These are phyloP conservation scores for Stentor roeselii DNA, from an alignment of 73 alveolate species.

Conservation along the genomic window DNA sequence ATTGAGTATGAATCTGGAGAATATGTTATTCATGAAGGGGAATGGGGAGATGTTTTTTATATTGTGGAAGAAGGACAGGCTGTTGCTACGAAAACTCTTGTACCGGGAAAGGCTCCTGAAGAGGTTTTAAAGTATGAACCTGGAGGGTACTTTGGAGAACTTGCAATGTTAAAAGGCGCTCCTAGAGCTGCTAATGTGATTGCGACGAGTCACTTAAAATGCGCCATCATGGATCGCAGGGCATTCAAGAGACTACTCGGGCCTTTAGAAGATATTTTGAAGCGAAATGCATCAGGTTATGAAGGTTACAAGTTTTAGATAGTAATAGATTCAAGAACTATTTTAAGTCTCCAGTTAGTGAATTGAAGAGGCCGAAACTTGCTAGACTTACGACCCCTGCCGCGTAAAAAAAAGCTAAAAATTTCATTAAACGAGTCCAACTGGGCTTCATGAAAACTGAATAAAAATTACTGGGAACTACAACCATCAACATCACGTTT, in stretches of 20 bases:
- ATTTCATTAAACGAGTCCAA: background rate
- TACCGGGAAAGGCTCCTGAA: conserved; percentile 41
- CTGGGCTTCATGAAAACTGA: background rate
- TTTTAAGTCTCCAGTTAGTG: background rate
- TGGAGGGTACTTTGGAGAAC: conserved; percentile 59
- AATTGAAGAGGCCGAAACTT: background rate
- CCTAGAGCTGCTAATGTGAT: conserved; percentile 61
- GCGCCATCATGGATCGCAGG: conserved; percentile 55
- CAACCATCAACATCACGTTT: background rate
- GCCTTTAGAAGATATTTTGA: conserved; percentile 69
- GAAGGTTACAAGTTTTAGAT: conserved; percentile 35
- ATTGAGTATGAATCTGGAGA: conserved; percentile 57
- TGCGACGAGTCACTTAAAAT: conserved; percentile 47
- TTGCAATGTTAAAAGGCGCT: conserved; percentile 46
- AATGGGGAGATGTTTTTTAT: conserved; percentile 88
- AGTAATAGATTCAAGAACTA: background rate
- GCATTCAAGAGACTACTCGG: conserved; percentile 77
- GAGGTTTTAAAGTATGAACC: conserved; percentile 34
- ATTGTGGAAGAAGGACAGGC: conserved; percentile 85
- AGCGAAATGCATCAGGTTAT: conserved; percentile 60
- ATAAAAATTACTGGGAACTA: background rate
- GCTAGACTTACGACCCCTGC: background rate
- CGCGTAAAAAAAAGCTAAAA: background rate
- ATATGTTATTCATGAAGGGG: conserved; percentile 75
- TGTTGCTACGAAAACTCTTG: conserved; percentile 84